phyloP scores from a whole-genome alignment of 768 basidiomycete species.

The Lentinula boryana region DNA sequence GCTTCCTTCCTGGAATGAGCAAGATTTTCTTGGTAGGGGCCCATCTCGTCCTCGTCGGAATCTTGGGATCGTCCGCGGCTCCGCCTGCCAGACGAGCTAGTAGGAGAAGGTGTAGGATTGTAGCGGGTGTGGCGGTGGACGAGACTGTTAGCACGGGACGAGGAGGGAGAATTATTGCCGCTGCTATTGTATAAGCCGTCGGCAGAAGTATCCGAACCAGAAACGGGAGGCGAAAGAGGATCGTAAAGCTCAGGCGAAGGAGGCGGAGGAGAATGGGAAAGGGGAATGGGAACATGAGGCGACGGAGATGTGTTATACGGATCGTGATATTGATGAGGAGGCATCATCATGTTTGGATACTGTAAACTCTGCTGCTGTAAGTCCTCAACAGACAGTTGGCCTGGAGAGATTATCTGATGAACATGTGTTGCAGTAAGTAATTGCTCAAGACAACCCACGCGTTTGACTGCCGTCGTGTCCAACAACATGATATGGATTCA shows the following conservation, averaged over 20 bases:
- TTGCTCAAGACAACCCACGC: conserved; percentile 52
- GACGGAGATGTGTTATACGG: conserved; percentile 52
- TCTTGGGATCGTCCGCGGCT: conserved; percentile 70
- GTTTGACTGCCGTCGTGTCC: conserved; percentile 53
- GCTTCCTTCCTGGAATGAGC: conserved; percentile 80
- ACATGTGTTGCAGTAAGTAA: conserved; percentile 44
- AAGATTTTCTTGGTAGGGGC: conserved; percentile 61
- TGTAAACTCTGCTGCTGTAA: conserved; percentile 49
- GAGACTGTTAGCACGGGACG: conserved; percentile 69
- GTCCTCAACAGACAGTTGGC: conserved; percentile 59
- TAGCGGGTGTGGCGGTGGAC: conserved; percentile 72
- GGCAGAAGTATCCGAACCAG: conserved; percentile 85
- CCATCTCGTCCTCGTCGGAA: conserved; percentile 76
- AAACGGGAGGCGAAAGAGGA: conserved; percentile 79
- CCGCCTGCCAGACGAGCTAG: conserved; percentile 64
- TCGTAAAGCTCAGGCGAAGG: conserved; percentile 78
- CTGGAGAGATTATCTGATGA: conserved; percentile 63
- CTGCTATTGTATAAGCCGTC: conserved; percentile 79
- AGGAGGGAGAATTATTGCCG: conserved; percentile 72
- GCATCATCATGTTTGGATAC: conserved; percentile 54
- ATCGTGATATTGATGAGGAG: conserved; percentile 55
- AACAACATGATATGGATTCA: conserved; percentile 53
- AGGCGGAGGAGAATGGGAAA: conserved; percentile 64
- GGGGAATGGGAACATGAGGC: conserved; percentile 65
- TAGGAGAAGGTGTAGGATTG: conserved; percentile 79